Evolutionary conservation across 2,329 filamentous ascomycete species (phyloP).

Genomic region (Alternaria gaisen): DNA sequence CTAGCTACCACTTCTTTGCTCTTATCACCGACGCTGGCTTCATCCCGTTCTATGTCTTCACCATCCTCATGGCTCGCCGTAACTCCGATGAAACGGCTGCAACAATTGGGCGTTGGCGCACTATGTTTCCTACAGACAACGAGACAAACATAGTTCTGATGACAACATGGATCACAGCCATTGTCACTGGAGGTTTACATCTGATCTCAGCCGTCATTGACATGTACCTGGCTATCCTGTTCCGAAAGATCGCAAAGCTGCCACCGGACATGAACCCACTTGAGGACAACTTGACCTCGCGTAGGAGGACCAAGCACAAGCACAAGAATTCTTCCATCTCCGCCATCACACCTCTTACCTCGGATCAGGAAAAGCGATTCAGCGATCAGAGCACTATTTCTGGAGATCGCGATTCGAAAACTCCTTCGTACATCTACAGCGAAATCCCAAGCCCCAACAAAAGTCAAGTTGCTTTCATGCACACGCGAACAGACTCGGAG

Average conservation of each 20-base stretch:
- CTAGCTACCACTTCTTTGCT: constrained; percentile 89
- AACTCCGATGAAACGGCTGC: constrained; percentile 60
- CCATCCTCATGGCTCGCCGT: constrained; percentile 62
- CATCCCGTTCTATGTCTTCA: constrained; percentile 70
- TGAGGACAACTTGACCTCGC: constrained; percentile 82
- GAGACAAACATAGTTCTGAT: constrained; percentile 69
- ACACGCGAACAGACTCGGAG: constrained; percentile 75
- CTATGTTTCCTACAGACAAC: constrained; percentile 67
- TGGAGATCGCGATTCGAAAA: constrained; percentile 45
- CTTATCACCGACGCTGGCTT: constrained; percentile 74
- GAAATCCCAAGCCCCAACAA: constrained; percentile 43
- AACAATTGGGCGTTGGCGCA: constrained; percentile 68
- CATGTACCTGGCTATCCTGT: constrained; percentile 77
- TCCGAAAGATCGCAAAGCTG: constrained; percentile 81
- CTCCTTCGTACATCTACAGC: constrained; percentile 40
- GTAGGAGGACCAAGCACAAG: constrained; percentile 71
- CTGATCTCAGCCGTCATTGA: constrained; percentile 74
- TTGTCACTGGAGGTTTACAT: constrained; percentile 73
- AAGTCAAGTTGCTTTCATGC: constrained; percentile 76
- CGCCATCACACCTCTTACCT: constrained; percentile 53
- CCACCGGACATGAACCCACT: constrained; percentile 96
- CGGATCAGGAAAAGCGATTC: constrained; percentile 69
- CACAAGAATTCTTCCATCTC: constrained; percentile 70
- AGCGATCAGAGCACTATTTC: constrained; percentile 57
- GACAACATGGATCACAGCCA: constrained; percentile 73